Evolutionary conservation across 2,329 filamentous ascomycete species (phyloP).

Genomic region (Sclerotinia nivalis): DNA sequence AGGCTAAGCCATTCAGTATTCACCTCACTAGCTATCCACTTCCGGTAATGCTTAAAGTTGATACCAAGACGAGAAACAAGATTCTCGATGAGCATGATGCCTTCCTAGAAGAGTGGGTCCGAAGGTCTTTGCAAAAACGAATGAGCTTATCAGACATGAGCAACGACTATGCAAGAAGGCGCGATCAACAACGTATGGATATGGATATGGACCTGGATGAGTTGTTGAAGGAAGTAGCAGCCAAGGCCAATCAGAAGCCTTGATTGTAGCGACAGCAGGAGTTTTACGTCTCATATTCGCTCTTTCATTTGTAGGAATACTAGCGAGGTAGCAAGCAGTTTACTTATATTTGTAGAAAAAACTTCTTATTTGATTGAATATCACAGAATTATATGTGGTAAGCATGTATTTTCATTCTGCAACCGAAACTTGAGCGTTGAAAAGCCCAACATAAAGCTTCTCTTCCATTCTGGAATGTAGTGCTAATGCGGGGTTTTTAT

Average conservation of each 20-base stretch:
- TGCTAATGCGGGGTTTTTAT: background rate
- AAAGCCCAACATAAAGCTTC: background rate
- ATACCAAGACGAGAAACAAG: background rate
- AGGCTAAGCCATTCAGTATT: slow-evolving; percentile 8
- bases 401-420: background rate
- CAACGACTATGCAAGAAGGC: background rate
- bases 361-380: background rate
- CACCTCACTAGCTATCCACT: slow-evolving; percentile 9
- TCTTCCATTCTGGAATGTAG: background rate
- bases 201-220: slow-evolving; percentile 12
- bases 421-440: background rate
- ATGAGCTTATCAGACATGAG: slow-evolving; percentile 16
- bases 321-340: background rate
- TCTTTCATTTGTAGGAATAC: background rate
- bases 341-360: background rate
- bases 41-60: slow-evolving; percentile 6
- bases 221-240: slow-evolving; percentile 5
- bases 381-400: background rate
- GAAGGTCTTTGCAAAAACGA: background rate
- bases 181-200: background rate
- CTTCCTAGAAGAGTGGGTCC: slow-evolving; percentile 14
- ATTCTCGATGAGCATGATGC: slow-evolving; percentile 9
- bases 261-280: background rate
- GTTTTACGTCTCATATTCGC: background rate
- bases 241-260: background rate